A percentile compares a stretch with the other conserved stretches of the same genome.
Evolutionary conservation across 495 filamentous ascomycete genomes (phyloP).

Genomic region (Cenococcum geophilum): DNA sequence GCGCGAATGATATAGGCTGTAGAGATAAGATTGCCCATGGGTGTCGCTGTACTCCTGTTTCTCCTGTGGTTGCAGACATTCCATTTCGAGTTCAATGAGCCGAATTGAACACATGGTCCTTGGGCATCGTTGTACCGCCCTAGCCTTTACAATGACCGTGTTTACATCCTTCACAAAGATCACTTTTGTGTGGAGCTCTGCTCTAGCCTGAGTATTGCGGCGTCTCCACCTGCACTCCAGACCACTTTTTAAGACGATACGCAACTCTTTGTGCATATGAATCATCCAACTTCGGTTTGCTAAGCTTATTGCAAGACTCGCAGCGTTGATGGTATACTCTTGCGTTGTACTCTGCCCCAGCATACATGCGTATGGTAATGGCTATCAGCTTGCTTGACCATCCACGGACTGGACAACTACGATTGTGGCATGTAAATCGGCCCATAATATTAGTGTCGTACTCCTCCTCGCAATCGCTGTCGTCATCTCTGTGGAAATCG

Average conservation of each 20-base stretch:
- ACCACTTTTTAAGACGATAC: slow-evolving; percentile 49
- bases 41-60: no score
- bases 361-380: slow-evolving; percentile 45
- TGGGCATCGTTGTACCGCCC: no score
- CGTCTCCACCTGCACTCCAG: slow-evolving; percentile 39
- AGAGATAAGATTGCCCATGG: no score
- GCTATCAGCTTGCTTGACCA: slow-evolving; percentile 45
- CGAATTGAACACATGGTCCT: no score
- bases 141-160: slow-evolving; percentile 38
- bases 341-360: slow-evolving; percentile 41
- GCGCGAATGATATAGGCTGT: no score
- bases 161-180: slow-evolving; percentile 48
- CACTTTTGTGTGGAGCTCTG: slow-evolving; percentile 36
- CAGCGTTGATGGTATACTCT: slow-evolving; percentile 47
- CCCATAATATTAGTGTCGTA: slow-evolving; percentile 37
- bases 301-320: slow-evolving; percentile 34
- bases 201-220: slow-evolving; percentile 31
- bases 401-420: slow-evolving; percentile 24
- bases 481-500: slow-evolving; percentile 31
- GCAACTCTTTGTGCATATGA: slow-evolving; percentile 48
- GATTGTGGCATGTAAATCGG: slow-evolving; percentile 35
- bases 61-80: no score
- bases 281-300: slow-evolving; percentile 38
- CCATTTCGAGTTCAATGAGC: no score
- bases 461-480: slow-evolving; percentile 14